Conservation (phyloP, 2,329 filamentous ascomycete species). For the Aspergillus fischeri region DNA sequence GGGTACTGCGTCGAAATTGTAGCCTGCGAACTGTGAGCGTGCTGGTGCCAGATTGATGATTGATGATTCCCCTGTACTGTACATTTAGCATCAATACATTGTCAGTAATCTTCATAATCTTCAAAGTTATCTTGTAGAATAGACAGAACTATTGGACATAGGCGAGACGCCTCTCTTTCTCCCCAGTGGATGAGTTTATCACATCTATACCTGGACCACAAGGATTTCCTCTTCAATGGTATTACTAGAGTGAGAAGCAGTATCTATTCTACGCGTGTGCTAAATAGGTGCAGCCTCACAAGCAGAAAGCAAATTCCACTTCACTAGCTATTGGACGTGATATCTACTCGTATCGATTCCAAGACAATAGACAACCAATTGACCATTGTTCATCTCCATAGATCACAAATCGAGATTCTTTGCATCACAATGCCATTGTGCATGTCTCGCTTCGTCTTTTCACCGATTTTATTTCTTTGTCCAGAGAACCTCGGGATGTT, state of each 20-base stretch:
- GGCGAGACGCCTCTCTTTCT: background rate
- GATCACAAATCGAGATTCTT: background rate
- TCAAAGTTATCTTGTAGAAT: background rate
- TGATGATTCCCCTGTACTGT: background rate
- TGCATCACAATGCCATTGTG: background rate
- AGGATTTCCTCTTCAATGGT: background rate
- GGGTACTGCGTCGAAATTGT: slow-evolving; percentile 63
- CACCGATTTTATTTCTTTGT: background rate
- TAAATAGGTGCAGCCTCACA: too few relatives aligned
- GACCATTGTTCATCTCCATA: background rate
- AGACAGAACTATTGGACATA: too few relatives aligned
- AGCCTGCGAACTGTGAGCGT: slow-evolving; percentile 30
- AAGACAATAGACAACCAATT: background rate
- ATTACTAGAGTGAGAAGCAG: background rate
- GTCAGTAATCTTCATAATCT: background rate
- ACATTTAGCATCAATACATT: background rate
- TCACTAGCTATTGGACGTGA: background rate
- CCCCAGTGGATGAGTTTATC: background rate
- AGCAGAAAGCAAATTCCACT: too few relatives aligned
- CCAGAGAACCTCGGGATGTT: background rate
- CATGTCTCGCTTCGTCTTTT: background rate
- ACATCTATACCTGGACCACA: too few relatives aligned
- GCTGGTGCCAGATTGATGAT: background rate
- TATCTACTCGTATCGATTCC: background rate
- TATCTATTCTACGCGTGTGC: background rate